Evolutionary conservation across 2,329 filamentous ascomycete species (phyloP), one percentile per base, ranked within the genome.

Genomic region (Myriosclerotinia curreyana): DNA sequence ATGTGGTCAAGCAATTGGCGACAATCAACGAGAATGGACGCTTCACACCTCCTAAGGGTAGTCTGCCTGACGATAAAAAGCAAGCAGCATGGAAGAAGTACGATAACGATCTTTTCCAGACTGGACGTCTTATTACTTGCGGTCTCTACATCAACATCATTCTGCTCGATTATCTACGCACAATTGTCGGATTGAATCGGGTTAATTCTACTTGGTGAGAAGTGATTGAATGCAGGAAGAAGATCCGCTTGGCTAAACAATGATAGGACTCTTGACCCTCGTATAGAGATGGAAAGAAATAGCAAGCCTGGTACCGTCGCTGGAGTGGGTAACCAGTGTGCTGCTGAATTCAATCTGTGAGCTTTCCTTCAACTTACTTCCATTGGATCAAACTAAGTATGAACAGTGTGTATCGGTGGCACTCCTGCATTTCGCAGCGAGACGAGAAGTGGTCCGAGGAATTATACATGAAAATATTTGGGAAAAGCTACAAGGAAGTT

Each of bases 391-490:
- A 31, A 31, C 51, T 62, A 20, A 62, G 11, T 20, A 0, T 44
- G 25, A 28, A 15, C 36, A 65, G 63, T 8, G 88, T 89, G 68
- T 96, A 96, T 74, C 83, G 91, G 66, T 95, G 91, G 90, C 91
- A 95, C 77, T 90, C 89, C 5, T 86, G 87, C 70, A 90, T 94
- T 69, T 82, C 81, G 49, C 82, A 85, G 64, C 86, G 85, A 66
- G 91, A 96, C 70, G 91, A 94, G 73, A 81, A 86, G 69, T 96
- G 91, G 91, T 87, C 91, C n/a, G 81, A 91, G 69, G 80, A 88
- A 12, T 82, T 91, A n/a, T 65, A 65, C 4, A 22, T 46, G 50
- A 62, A 65, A 40, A 60, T 65, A 1, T 65, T 65, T 2, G 56
- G 58, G 3, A 65, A 65, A 51, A 53, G 56, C 40, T 53, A 59